Evolutionary conservation across 2,329 filamentous ascomycete species (phyloP), one percentile per base, ranked within the genome.

Genomic region (Spiromastix sp.): DNA sequence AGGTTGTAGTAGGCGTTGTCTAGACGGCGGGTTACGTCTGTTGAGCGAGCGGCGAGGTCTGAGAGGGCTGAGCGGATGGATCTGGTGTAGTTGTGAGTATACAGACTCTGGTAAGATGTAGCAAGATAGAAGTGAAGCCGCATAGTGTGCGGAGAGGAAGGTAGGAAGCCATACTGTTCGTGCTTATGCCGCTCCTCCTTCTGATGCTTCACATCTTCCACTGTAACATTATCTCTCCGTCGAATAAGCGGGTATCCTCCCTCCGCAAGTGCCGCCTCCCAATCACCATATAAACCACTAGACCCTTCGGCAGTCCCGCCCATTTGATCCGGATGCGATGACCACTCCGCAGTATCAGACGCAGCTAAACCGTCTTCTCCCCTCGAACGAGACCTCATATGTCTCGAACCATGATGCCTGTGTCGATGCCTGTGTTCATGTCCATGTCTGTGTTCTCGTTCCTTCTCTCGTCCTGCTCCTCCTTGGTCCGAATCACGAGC

Each of bases 161-260:
- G 2, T 29, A n/a, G 21, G 21, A 24, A 24, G n/a, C 21, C 21
- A 24, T 76, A 87, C 53, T 77, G 75, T 48, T 86, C 83, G 39
- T 78, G 75, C 52, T 79, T 75, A 57, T 84, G 85, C 80, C 89
- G 91, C 33, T 67, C 66, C 51, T 83, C 75, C 34, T 42, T 56
- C 21, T 55, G 47, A 34, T 46, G 47, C 27, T 55, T 54, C 31
- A 65, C 42, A 36, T 63, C 58, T 16, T 49, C 51, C 48, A 48
- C 47, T 4, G 51, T 58, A 17, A 48, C 44, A 22, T 56, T 48
- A 26, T 56, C 56, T 26, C 47, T 49, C 31, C 45, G 43, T 30
- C 28, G 36, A 13, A 36, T 31, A 32, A 44, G 39, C 12, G 24
- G 38, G 12, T 38, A 22, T 18, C 2, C n/a, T 15, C 42, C 47